Conservation (phyloP, 768 basidiomycete species). For the Termitomyces sp. region DNA sequence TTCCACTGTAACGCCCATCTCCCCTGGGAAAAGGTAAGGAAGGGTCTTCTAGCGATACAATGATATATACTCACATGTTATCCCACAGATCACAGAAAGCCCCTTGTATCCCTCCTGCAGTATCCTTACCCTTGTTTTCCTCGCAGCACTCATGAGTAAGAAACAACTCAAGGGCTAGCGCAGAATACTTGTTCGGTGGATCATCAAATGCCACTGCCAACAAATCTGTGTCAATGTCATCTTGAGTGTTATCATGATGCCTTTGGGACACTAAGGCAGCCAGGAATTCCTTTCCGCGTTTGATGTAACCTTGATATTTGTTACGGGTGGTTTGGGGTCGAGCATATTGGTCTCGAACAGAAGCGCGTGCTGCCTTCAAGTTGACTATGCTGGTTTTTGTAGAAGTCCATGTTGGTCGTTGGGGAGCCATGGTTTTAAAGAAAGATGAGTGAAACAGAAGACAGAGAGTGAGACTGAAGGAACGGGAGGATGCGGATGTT, state of each 20-base stretch:
- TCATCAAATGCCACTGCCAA: conserved; percentile 23
- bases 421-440: no score
- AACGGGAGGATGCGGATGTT: no score
- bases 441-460: no score
- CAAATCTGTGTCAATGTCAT: no score
- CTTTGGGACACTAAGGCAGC: not conserved
- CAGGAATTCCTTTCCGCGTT: conserved; percentile 13
- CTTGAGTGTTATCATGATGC: conserved; percentile 3
- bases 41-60: not conserved
- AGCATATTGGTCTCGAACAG: not conserved
- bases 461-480: no score
- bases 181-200: conserved; percentile 16
- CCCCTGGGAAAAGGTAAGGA: conserved; percentile 5
- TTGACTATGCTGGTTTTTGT: no score
- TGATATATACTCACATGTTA: conserved; percentile 18
- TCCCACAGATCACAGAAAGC: conserved; percentile 27
- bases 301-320: conserved; percentile 10
- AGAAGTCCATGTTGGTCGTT: no score
- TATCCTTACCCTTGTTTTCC: conserved; percentile 15
- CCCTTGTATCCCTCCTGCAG: conserved; percentile 21
- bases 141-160: conserved; percentile 25
- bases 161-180: conserved; percentile 24
- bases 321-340: not conserved
- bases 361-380: not conserved
- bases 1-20: conserved; percentile 17